Conservation (phyloP, 371 early-diverging fungal genomes). For the Rhizopus arrhizus region DNA sequence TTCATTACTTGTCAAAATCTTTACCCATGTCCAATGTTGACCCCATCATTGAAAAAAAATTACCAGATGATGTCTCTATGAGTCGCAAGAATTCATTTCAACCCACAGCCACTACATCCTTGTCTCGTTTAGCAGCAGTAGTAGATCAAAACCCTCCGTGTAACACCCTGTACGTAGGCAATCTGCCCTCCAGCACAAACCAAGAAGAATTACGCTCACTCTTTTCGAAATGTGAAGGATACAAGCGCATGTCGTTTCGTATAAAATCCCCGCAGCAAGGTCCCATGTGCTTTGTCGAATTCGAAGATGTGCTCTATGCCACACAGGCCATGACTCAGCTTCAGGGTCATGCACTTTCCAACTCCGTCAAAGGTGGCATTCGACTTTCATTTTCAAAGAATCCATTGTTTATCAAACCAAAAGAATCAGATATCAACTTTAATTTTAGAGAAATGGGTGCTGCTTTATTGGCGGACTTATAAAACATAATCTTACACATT, state of each 20-base stretch:
- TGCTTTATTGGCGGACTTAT: slow-evolving; percentile 28
- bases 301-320: slow-evolving; percentile 88
- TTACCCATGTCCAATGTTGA: slow-evolving; percentile 36
- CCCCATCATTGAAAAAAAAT: not conserved
- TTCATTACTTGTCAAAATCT: slow-evolving; percentile 91
- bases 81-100: slow-evolving; percentile 16
- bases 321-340: slow-evolving; percentile 83
- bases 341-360: slow-evolving; percentile 79
- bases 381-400: slow-evolving; percentile 94
- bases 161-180: slow-evolving; percentile 96
- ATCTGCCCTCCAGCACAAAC: slow-evolving; percentile 79
- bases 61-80: not conserved
- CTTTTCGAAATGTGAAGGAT: slow-evolving; percentile 80
- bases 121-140: not conserved
- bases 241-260: slow-evolving; percentile 87
- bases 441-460: slow-evolving; percentile 33
- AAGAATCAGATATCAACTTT: slow-evolving; percentile 14
- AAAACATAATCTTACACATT: too few relatives aligned
- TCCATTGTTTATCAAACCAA: slow-evolving; percentile 72
- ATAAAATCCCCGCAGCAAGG: slow-evolving; percentile 69
- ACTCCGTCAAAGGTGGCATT: slow-evolving; percentile 91
- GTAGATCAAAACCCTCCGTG: slow-evolving; percentile 91
- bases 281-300: slow-evolving; percentile 95
- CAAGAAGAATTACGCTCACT: slow-evolving; percentile 89
- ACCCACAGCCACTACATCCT: not conserved